phyloP scores from a whole-genome alignment of 176 grass and related monocot genomes.

The Echinochloa phyllopogon region DNA sequence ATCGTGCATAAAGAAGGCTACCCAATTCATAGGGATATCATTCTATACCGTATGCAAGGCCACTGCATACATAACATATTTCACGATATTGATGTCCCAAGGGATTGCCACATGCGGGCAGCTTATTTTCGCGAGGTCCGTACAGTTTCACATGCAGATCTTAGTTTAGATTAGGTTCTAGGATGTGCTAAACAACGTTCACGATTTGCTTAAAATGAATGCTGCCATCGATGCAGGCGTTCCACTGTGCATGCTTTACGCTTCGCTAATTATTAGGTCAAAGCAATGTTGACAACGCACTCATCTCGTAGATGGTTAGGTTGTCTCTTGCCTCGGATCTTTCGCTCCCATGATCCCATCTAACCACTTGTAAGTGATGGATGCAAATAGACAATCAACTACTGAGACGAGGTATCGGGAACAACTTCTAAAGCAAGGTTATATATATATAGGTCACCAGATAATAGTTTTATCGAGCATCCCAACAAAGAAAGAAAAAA shows the following conservation, averaged over 20 bases:
- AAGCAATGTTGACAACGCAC: neutral
- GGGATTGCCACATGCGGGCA: neutral
- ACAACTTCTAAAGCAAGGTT: neutral
- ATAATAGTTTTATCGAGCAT: no score
- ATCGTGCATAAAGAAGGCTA: slow-evolving; percentile 25
- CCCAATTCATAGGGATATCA: slow-evolving; percentile 34
- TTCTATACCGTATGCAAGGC: slow-evolving; percentile 31
- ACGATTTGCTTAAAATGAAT: neutral
- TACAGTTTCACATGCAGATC: slow-evolving; percentile 16
- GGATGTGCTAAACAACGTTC: slow-evolving; percentile 8
- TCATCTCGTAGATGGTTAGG: neutral
- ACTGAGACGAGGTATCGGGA: neutral
- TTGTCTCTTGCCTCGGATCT: neutral
- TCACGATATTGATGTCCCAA: slow-evolving; percentile 2
- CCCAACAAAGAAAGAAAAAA: no score
- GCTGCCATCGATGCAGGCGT: neutral
- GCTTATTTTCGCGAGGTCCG: neutral
- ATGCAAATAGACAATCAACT: neutral
- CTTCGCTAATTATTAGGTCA: neutral
- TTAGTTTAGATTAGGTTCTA: slow-evolving; percentile 12
- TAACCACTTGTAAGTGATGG: neutral
- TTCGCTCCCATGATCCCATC: neutral
- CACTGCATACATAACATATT: slow-evolving; percentile 16
- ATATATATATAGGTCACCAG: no score
- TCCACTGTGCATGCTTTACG: neutral